Evolutionary conservation across 805 yeast genomes (phyloP).

Genomic region (Alloascoidea africana): DNA sequence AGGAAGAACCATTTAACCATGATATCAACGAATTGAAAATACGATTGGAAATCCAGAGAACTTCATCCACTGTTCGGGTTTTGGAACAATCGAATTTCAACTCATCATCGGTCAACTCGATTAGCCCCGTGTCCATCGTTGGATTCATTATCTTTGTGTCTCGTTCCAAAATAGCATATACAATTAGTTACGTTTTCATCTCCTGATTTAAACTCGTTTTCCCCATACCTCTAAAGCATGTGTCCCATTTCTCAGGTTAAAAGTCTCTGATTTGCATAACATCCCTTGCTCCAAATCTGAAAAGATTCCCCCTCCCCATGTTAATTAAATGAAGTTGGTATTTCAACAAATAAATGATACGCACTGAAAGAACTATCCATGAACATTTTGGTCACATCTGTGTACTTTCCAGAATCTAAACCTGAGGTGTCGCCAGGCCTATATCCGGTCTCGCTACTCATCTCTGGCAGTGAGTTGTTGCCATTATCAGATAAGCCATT

Average conservation of each 20-base stretch:
- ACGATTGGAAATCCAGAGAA: conserved; percentile 36
- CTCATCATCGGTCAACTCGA: conserved; percentile 30
- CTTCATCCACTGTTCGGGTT: conserved; percentile 23
- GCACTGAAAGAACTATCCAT: conserved; percentile 3
- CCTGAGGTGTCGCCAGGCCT: background rate
- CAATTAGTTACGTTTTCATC: conserved; percentile 2
- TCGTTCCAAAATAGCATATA: background rate
- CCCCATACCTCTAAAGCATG: conserved; percentile 81
- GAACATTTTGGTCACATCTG: conserved; percentile 7
- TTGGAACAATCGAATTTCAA: conserved; percentile 27
- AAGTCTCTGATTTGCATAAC: conserved; percentile 44
- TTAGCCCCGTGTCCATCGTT: conserved; percentile 64
- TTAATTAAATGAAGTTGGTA: background rate
- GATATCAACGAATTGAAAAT: conserved; percentile 39
- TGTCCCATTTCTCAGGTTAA: conserved; percentile 69
- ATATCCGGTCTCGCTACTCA: too few relatives aligned
- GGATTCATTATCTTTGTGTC: conserved; percentile 29
- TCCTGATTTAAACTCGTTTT: too few relatives aligned
- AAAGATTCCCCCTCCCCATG: background rate
- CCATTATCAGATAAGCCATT: too few relatives aligned
- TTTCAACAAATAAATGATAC: conserved; percentile 1
- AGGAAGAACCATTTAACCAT: conserved; percentile 66
- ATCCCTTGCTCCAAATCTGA: conserved; percentile 14
- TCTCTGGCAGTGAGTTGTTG: too few relatives aligned
- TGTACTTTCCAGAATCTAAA: conserved; percentile 2